Evolutionary conservation across 2,329 filamentous ascomycete species (phyloP).

Genomic region (Aspergillus uvarum): DNA sequence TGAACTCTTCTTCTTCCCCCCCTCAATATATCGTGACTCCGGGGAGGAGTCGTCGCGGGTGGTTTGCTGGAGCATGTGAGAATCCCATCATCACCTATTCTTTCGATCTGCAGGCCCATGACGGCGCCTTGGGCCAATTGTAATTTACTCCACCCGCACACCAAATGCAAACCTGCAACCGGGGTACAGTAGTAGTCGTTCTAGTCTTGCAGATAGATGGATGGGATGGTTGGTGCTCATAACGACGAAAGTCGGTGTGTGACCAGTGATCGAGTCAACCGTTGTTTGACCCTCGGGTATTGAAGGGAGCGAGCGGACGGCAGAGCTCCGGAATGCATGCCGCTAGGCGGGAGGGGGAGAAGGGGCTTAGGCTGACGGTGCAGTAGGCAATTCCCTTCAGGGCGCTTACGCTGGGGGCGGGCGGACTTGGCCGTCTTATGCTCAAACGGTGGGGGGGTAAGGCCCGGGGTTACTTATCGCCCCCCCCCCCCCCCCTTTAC

Average conservation of each 20-base stretch:
- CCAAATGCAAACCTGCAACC: neutral
- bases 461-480: too few species aligned
- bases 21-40: neutral
- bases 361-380: neutral
- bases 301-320: constrained; percentile 4
- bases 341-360: neutral
- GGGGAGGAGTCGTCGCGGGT: neutral
- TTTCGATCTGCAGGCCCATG: constrained; percentile 7
- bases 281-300: neutral
- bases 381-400: neutral
- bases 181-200: neutral
- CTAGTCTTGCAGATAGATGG: neutral
- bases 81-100: constrained; percentile 1
- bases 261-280: neutral
- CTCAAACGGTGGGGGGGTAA: neutral
- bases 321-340: constrained; percentile 7
- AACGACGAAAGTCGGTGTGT: constrained; percentile 5
- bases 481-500: neutral
- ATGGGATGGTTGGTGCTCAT: neutral
- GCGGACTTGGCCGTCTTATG: neutral
- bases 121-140: constrained; percentile 6
- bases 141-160: neutral
- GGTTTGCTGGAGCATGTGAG: constrained; percentile 6
- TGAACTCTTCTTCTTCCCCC: neutral
- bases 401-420: neutral